These are phyloP conservation scores for Umbelopsis sp. DNA, from an alignment of 192 early-diverging fungal species.

Conservation along the genomic window DNA sequence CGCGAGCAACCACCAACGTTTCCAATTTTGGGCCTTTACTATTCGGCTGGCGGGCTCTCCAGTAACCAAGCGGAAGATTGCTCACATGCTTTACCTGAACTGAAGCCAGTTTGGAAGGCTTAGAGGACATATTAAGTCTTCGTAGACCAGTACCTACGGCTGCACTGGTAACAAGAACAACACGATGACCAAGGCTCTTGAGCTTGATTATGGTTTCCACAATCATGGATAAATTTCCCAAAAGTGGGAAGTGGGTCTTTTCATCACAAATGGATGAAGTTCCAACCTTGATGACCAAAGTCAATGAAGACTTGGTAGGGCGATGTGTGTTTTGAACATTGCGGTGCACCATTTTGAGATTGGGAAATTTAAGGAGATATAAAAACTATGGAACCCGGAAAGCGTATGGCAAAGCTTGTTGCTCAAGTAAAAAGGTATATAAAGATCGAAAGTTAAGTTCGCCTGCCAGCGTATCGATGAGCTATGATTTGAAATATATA, in stretches of 20 bases:
- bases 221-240: constrained; percentile 86
- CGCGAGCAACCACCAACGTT: constrained; percentile 10
- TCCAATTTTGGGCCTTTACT: constrained; percentile 16
- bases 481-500: background rate
- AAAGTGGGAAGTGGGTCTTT: constrained; percentile 81
- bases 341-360: constrained; percentile 16
- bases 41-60: background rate
- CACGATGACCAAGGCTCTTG: constrained; percentile 73
- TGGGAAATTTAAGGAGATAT: background rate
- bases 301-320: constrained; percentile 48
- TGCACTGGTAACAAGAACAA: constrained; percentile 90
- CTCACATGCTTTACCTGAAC: constrained; percentile 54
- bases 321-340: constrained; percentile 34
- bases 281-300: constrained; percentile 91
- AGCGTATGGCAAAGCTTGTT: constrained; percentile 16
- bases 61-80: constrained; percentile 13
- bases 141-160: constrained; percentile 91
- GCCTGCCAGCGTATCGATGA: constrained; percentile 16
- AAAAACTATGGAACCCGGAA: background rate
- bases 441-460: background rate
- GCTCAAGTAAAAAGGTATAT: constrained; percentile 13
- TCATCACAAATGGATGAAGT: constrained; percentile 97
- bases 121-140: constrained; percentile 68
- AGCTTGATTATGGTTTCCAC: constrained; percentile 91
- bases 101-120: constrained; percentile 79